phyloP scores from a whole-genome alignment of 257 asterid genomes.

The Coffea eugenioides region DNA sequence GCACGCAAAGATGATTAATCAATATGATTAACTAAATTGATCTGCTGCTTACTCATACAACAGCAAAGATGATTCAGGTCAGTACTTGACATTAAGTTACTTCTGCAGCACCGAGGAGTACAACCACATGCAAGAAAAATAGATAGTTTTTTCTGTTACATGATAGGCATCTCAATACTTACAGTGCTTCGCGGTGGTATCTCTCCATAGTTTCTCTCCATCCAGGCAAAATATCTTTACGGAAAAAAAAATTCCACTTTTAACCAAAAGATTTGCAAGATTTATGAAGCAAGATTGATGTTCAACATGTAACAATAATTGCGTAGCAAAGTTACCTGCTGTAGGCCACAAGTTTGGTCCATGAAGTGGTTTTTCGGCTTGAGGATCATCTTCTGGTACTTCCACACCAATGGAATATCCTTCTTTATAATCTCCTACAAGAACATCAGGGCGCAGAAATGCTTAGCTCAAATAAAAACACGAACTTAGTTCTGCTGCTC shows the following conservation, averaged over 20 bases:
- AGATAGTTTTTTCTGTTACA: slow-evolving; percentile 1
- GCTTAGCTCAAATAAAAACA: no score
- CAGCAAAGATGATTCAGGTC: no score
- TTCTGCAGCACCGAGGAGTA: not conserved
- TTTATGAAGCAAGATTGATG: not conserved
- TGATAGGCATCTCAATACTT: slow-evolving; percentile 36
- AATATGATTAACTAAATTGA: no score
- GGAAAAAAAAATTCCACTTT: not conserved
- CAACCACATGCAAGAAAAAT: not conserved
- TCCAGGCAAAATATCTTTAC: slow-evolving; percentile 61
- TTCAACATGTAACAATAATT: not conserved
- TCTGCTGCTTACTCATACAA: no score
- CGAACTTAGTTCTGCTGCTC: no score
- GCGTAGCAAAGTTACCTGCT: slow-evolving; percentile 44
- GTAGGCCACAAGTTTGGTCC: slow-evolving; percentile 82
- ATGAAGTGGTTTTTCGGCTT: slow-evolving; percentile 62
- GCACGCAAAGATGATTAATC: no score
- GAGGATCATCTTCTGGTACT: slow-evolving; percentile 61
- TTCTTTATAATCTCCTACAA: slow-evolving; percentile 71
- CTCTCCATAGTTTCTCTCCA: slow-evolving; percentile 93
- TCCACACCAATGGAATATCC: slow-evolving; percentile 91
- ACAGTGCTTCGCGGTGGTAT: slow-evolving; percentile 74
- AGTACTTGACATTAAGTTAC: no score
- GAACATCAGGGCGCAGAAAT: no score
- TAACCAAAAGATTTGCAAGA: not conserved